Evolutionary conservation across 2,329 filamentous ascomycete genomes (phyloP).

Genomic region (Alternaria atra): DNA sequence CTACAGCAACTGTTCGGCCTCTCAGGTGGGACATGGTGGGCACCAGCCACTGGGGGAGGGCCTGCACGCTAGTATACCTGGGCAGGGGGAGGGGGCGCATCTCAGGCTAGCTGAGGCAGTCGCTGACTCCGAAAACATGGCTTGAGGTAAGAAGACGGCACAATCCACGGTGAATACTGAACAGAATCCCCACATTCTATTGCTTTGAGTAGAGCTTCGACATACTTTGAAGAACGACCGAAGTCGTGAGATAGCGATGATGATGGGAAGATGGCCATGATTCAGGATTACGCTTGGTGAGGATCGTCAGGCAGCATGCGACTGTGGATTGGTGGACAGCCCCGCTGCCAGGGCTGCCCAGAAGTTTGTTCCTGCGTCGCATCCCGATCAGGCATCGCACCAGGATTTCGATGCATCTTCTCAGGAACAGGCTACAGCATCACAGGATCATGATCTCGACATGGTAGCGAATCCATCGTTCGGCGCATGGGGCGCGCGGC

Average conservation of each 20-base stretch:
- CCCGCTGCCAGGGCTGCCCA: constrained; percentile 14
- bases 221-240: not conserved
- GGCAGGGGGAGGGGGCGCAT: constrained; percentile 8
- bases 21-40: constrained; percentile 9
- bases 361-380: constrained; percentile 19
- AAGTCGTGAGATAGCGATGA: not conserved
- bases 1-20: constrained; percentile 13
- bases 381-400: constrained; percentile 21
- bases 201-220: not conserved
- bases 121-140: constrained; percentile 2
- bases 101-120: constrained; percentile 26
- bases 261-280: constrained; percentile 7
- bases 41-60: constrained; percentile 14
- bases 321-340: constrained; percentile 19
- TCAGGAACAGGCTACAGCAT: constrained; percentile 18
- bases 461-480: constrained; percentile 21
- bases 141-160: not conserved
- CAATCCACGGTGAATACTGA: not conserved
- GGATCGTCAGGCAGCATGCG: constrained; percentile 21
- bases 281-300: constrained; percentile 19
- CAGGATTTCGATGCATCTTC: constrained; percentile 15
- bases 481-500: constrained; percentile 23
- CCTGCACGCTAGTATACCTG: constrained; percentile 12
- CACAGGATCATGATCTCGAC: constrained; percentile 16
- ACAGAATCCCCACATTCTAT: not conserved